Evolutionary conservation across 441 rosid species (phyloP).

Genomic region (Gossypium aridum): DNA sequence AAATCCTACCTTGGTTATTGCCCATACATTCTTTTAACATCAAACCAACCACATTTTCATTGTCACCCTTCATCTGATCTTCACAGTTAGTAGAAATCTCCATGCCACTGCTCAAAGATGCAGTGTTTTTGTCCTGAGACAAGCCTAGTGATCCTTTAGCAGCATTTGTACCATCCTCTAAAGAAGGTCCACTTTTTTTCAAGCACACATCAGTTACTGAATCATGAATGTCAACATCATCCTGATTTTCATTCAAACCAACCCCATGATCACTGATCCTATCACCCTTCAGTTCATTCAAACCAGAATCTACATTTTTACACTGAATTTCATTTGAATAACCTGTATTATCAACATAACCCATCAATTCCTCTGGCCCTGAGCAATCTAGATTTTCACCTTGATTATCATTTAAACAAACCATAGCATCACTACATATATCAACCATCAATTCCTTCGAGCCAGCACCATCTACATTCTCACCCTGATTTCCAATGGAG

Average conservation of each 20-base stretch:
- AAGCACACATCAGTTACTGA: background rate
- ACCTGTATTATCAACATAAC: background rate
- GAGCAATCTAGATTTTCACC: conserved; percentile 16
- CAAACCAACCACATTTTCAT: conserved; percentile 14
- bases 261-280: background rate
- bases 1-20: conserved; percentile 13
- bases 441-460: background rate
- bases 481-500: background rate
- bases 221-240: conserved; percentile 7
- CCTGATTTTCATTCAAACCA: conserved; percentile 7
- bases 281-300: background rate
- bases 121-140: conserved; percentile 21
- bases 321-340: background rate
- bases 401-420: background rate
- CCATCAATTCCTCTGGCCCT: conserved; percentile 6
- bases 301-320: conserved; percentile 9
- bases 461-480: conserved; percentile 1
- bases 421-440: background rate
- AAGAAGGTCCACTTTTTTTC: background rate
- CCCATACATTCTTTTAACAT: background rate
- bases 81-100: conserved; percentile 6
- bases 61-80: conserved; percentile 4
- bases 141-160: conserved; percentile 16
- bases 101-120: conserved; percentile 12
- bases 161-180: conserved; percentile 15